These are phyloP conservation scores for Turnera subulata DNA, from an alignment of 345 rosid genomes.

Conservation along the genomic window DNA sequence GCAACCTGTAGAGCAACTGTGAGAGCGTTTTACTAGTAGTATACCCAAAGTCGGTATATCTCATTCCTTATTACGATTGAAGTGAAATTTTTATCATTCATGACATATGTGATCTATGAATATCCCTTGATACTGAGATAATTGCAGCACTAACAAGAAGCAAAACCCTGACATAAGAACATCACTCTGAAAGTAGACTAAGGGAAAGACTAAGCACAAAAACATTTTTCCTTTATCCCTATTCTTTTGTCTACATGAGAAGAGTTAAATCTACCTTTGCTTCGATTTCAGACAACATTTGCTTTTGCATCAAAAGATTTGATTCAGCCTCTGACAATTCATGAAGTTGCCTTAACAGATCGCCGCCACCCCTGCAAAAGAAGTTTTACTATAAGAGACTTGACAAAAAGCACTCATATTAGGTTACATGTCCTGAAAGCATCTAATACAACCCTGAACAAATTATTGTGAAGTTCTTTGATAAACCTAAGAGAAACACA, in stretches of 20 bases:
- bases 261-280: conserved; percentile 49
- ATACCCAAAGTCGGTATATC: too few relatives aligned
- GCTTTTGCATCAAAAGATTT: conserved; percentile 60
- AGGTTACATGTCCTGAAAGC: too few relatives aligned
- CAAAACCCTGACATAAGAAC: too few relatives aligned
- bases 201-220: neutral
- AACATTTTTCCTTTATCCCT: neutral
- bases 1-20: too few relatives aligned
- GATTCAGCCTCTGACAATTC: conserved; percentile 75
- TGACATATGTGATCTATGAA: too few relatives aligned
- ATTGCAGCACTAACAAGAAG: too few relatives aligned
- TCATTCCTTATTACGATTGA: too few relatives aligned
- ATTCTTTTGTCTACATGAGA: neutral
- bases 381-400: conserved; percentile 7
- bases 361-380: conserved; percentile 72
- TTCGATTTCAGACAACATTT: conserved; percentile 66
- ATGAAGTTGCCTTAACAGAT: conserved; percentile 77
- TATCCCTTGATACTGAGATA: too few relatives aligned
- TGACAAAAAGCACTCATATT: neutral
- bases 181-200: too few relatives aligned
- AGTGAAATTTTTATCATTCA: too few relatives aligned
- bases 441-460: neutral
- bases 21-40: too few relatives aligned
- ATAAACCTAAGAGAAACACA: neutral
- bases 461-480: neutral